Base-by-base conservation (phyloP, 1,284 basidiomycete genomes). In the Tylopilus orsonianus region DNA sequence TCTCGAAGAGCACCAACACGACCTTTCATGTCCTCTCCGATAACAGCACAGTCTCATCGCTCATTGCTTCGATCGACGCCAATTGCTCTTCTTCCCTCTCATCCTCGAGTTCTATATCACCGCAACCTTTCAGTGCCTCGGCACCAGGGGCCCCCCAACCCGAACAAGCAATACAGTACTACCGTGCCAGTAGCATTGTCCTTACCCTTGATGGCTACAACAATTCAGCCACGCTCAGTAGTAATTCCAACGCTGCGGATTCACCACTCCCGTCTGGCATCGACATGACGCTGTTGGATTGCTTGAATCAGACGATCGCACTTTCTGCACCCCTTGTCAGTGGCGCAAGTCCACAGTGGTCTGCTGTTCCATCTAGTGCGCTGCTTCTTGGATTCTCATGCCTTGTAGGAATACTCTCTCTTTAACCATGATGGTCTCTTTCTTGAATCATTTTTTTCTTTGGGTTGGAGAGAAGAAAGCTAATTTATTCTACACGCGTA, bases 21-120 rank as follows among this genome's bases (percentile, higher is more conserved):
- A 66, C 76, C 1, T 83, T 82, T 60, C 75, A 77, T 35, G 52
- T 86, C 10, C 56, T 87, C 3, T 65, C 83, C 0, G 84, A 86
- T 57, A 82, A 81, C 52, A 64, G 70, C 33, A 85, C 83, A 0
- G 70, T 81, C 13, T 50, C 59, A 1, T 71, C 76, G 0, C 75
- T 86, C 39, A 73, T 82, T 35, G 30, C 55, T 1, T 73, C 75
- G 18, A 71, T 85, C 46, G 46, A 60, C 7, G 52, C 64, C 7
- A 78, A 76, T 40, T 85, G 83, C 58, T 68, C 74, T 4, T 68
- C 69, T 14, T 59, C 56, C 6, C 51, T 67, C 8, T 50, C 56
- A 0, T 41, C 56, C 3, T 60, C 57, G 4, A 56, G 55, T 46
- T 62, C 65, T 12, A 54, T 27, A 4, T 55, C 53, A 3, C 54